phyloP scores from a whole-genome alignment of 2,329 filamentous ascomycete species.

The Cladosporium sp. region DNA sequence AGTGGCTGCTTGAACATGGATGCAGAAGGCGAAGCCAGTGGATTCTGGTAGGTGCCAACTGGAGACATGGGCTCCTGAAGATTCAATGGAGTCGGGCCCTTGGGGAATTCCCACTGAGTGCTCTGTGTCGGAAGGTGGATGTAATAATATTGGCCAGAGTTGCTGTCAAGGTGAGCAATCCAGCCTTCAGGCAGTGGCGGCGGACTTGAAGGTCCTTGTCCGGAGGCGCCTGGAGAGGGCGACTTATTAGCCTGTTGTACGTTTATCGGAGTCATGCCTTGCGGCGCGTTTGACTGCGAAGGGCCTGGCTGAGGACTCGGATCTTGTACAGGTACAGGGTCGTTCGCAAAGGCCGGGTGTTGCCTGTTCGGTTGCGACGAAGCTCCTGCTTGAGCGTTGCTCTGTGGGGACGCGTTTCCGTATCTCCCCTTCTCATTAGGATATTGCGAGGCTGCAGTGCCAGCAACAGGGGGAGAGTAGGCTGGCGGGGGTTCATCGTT shows the following conservation, averaged over 20 bases:
- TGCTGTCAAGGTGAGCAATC: slow-evolving; percentile 94
- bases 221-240: slow-evolving; percentile 33
- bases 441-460: slow-evolving; percentile 51
- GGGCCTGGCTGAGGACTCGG: slow-evolving; percentile 36
- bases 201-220: slow-evolving; percentile 67
- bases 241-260: slow-evolving; percentile 29
- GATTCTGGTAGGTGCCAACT: slow-evolving; percentile 49
- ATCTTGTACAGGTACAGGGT: slow-evolving; percentile 45
- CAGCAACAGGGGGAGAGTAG: slow-evolving; percentile 56
- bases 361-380: slow-evolving; percentile 34
- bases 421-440: slow-evolving; percentile 67
- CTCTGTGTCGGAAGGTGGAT: slow-evolving; percentile 93
- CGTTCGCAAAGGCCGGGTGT: slow-evolving; percentile 89
- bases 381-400: slow-evolving; percentile 19
- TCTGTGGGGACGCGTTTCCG: slow-evolving; percentile 37
- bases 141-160: slow-evolving; percentile 97
- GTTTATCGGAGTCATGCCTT: slow-evolving; percentile 37
- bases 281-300: slow-evolving; percentile 25
- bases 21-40: slow-evolving; percentile 39
- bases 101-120: slow-evolving; percentile 98
- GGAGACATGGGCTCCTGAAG: slow-evolving; percentile 83
- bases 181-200: slow-evolving; percentile 94
- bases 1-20: slow-evolving; percentile 58
- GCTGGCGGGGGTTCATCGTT: slow-evolving; percentile 86
- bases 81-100: slow-evolving; percentile 83